A percentile compares a stretch with the other conserved stretches of the same genome.
phyloP scores from a whole-genome alignment of 1,139 yeast species.

The Protomyces inundatus region DNA sequence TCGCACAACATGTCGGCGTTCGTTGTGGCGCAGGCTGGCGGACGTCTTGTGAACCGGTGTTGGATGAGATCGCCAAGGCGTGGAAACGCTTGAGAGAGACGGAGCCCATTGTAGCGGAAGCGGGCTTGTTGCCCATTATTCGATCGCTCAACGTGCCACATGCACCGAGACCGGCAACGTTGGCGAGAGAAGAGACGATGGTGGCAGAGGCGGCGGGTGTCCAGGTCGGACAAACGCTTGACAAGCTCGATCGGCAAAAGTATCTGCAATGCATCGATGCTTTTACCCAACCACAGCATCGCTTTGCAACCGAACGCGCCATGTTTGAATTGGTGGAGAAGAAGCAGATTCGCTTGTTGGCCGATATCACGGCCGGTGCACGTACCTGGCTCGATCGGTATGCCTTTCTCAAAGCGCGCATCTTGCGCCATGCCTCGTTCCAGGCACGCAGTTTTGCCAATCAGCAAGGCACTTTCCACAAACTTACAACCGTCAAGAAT shows the following conservation, averaged over 20 bases:
- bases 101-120: conserved; percentile 27
- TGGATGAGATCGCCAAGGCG: conserved; percentile 70
- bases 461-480: conserved; percentile 40
- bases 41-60: conserved; percentile 57
- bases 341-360: conserved; percentile 31
- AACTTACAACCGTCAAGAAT: conserved; percentile 73
- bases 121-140: conserved; percentile 26
- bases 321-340: conserved; percentile 47
- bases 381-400: conserved; percentile 45
- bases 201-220: conserved; percentile 1
- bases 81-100: conserved; percentile 53
- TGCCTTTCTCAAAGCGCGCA: conserved; percentile 59
- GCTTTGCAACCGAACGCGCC: conserved; percentile 60
- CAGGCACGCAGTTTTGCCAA: conserved; percentile 45
- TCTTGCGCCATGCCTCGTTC: conserved; percentile 70
- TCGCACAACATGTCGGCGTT: conserved; percentile 69
- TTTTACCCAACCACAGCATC: conserved; percentile 58
- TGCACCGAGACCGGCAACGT: conserved; percentile 9
- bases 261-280: conserved; percentile 51
- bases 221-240: neutral
- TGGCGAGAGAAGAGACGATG: conserved; percentile 23
- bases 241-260: conserved; percentile 11
- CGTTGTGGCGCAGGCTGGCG: conserved; percentile 86
- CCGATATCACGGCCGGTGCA: conserved; percentile 32
- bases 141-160: conserved; percentile 25